Evolutionary conservation across 257 asterid genomes (phyloP), one percentile per base, ranked within the genome.

Genomic region (Scutellaria galericulata): DNA sequence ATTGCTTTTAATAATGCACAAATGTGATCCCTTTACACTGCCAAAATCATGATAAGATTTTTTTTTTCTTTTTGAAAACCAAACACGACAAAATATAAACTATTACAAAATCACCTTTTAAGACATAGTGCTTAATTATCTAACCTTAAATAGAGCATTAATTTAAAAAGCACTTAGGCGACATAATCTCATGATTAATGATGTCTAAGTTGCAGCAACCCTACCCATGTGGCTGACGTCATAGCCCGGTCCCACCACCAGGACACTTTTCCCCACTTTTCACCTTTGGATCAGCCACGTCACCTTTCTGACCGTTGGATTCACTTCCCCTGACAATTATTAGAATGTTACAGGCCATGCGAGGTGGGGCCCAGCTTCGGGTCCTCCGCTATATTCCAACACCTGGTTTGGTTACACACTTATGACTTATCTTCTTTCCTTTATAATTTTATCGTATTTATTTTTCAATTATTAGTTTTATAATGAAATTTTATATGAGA

Each of bases 201-300:
- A 27, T 60, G 44, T 15, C 35, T 31, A 45, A 61, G 63, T 53
- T 52, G 50, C 70, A 65, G 50, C 70, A 65, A 72, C 52, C 79
- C 76, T 60, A 51, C 65, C 79, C 76, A 79, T 62, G 74, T 69
- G 79, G 70, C 53, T 40, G 73, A 72, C 77, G 77, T 60, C 75
- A 48, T 45, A 31, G 42, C 70, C 76, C 73, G 79, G 79, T 18
- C 78, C 72, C 78, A 72, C 82, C 75, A 60, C 42, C 50, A 44
- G 12, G 12, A 59, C 52, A 27, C 37, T 5, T 75, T 58, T 56
- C 27, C 41, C 75, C 45, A 3, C 73, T 58, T n/a, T 0, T 0
- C 1, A n/a, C 77, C 76, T 79, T 73, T 14, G 7, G 79, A 74
- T 79, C 45, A 63, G 45, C 14, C 2, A 27, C 15, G 53, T 18